Conservation (phyloP, 2,329 filamentous ascomycete genomes). For the Aspergillus uvarum region DNA sequence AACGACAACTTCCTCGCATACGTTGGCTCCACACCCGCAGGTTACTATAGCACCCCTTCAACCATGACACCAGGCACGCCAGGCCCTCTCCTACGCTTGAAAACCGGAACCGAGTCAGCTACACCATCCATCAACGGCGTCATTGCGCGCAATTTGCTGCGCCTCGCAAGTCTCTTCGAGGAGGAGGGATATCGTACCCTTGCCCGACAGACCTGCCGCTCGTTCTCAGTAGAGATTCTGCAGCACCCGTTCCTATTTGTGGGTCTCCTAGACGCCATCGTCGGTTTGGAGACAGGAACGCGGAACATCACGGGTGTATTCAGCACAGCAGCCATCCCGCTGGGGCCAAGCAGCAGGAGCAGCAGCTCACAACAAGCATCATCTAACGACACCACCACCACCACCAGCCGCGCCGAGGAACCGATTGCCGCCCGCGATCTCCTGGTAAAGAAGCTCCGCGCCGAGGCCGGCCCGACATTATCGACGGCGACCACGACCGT, state of each 20-base stretch:
- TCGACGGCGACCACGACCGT: conserved; percentile 35
- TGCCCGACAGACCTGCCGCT: conserved; percentile 72
- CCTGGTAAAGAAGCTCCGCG: conserved; percentile 33
- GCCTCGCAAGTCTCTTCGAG: conserved; percentile 68
- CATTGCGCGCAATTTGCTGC: conserved; percentile 82
- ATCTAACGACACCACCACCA: conserved; percentile 1
- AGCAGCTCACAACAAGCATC: too few species aligned
- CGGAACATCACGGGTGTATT: conserved; percentile 59
- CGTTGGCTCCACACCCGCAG: conserved; percentile 38
- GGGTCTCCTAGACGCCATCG: conserved; percentile 72
- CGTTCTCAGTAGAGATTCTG: conserved; percentile 87
- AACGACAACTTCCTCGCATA: conserved; percentile 75
- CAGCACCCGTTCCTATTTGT: conserved; percentile 93
- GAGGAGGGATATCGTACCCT: conserved; percentile 63
- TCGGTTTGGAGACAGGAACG: conserved; percentile 70
- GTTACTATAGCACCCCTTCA: conserved; percentile 44
- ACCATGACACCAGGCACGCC: conserved; percentile 60
- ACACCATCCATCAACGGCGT: conserved; percentile 88
- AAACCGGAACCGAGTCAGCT: conserved; percentile 92
- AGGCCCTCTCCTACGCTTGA: conserved; percentile 71
- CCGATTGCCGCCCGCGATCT: conserved; percentile 30
- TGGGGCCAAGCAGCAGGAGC: neutral
- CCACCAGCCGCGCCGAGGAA: conserved; percentile 21
- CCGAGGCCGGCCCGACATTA: conserved; percentile 32
- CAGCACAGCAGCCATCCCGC: conserved; percentile 33